Evolutionary conservation across 441 rosid species (phyloP), one percentile per base, ranked within the genome.

Genomic region (Corymbia calophylla): DNA sequence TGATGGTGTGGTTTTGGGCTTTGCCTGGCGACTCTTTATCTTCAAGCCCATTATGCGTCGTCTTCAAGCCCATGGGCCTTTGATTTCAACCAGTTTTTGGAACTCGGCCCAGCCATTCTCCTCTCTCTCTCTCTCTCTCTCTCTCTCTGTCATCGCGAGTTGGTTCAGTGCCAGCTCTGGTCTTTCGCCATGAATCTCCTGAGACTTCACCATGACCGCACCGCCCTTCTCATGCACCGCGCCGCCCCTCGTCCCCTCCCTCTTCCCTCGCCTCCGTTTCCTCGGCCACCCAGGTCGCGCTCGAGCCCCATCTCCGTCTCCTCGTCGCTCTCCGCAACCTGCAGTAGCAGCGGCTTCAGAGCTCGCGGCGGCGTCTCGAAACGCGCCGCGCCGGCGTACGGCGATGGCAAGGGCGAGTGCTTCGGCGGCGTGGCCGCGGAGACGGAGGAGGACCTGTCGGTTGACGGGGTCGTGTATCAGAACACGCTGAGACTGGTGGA

Each of bases 401-500:
- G 88, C 53, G 53, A 89, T 64, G 91, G 48, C 55, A 90, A 93
- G 81, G 91, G 89, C 62, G 91, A 88, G 64, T 70, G 64, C 88
- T 73, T 89, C 55, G 64, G 54, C 32, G 53, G 17, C 86, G 62
- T 64, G 53, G 12, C 64, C 27, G 94, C 15, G 97, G 86, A 73
- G 66, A 6, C 51, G 85, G 90, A 81, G 49, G 89, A 93, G 29
- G 93, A 93, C 93, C 90, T 94, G 89, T 96, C 96, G 2, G 87
- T 87, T 11, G 92, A 94, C 81, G 94, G 96, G 80, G 91, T 49
- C 49, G 96, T 97, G 88, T 96, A 94, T 89, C 94, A 87, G 92
- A 93, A 93, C n/a, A 97, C 98, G 53, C 92, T 96, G 81, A 95
- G 99, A 93, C 89, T 97, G 92, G 99, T 97, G 48, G 99, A 97